phyloP scores from a whole-genome alignment of 164 flowering plant genomes.

The Platanus orientalis region DNA sequence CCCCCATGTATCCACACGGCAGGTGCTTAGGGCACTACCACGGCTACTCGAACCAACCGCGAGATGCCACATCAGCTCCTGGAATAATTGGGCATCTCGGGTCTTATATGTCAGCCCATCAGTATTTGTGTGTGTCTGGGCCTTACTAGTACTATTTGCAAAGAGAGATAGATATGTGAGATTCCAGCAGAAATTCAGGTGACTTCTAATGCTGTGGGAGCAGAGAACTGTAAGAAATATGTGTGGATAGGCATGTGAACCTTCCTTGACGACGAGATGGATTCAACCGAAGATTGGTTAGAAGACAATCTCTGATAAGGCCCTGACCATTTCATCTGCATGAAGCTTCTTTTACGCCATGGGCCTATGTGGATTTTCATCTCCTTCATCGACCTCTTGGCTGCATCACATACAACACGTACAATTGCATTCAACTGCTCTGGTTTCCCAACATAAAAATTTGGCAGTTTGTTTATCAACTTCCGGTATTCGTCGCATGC shows the following conservation, averaged over 20 bases:
- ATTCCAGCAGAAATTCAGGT: neutral
- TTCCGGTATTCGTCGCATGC: slow-evolving; percentile 30
- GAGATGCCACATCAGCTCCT: too few species aligned
- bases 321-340: slow-evolving; percentile 50
- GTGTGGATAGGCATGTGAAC: neutral
- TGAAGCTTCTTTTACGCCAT: slow-evolving; percentile 46
- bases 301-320: slow-evolving; percentile 4
- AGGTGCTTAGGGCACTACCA: too few species aligned
- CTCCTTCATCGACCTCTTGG: slow-evolving; percentile 40
- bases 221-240: neutral
- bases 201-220: neutral
- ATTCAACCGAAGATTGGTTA: neutral
- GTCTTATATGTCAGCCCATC: too few species aligned
- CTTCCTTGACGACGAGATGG: neutral
- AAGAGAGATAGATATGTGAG: too few species aligned
- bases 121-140: too few species aligned
- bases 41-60: too few species aligned
- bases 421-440: slow-evolving; percentile 35
- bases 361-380: slow-evolving; percentile 46
- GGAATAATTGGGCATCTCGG: too few species aligned
- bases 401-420: slow-evolving; percentile 33
- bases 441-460: slow-evolving; percentile 31
- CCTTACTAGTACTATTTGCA: too few species aligned
- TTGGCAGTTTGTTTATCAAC: slow-evolving; percentile 29
- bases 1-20: too few species aligned